Evolutionary conservation across 805 yeast genomes (phyloP).

Genomic region (Isabelozyma rhagii): DNA sequence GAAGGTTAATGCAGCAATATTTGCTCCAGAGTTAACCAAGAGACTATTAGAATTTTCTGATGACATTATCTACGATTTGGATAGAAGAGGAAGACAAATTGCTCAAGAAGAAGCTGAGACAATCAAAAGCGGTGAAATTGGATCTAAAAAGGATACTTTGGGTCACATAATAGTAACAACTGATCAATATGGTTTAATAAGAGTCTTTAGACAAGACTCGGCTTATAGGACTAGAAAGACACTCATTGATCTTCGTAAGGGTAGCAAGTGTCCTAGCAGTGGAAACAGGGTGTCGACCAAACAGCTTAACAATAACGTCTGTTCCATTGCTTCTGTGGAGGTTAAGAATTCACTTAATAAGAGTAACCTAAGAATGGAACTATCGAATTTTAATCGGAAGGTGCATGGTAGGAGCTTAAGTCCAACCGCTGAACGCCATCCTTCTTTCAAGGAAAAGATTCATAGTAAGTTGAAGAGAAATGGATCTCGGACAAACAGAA

Average conservation of each 20-base stretch:
- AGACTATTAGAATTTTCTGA: conserved; percentile 67
- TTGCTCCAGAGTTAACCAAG: conserved; percentile 72
- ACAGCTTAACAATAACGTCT: background rate
- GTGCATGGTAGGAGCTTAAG: conserved; percentile 4
- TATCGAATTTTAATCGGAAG: conserved; percentile 1
- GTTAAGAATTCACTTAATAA: background rate
- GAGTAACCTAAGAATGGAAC: conserved; percentile 1
- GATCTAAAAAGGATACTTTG: conserved; percentile 2
- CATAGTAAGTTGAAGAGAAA: conserved; percentile 2
- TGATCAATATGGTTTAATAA: conserved; percentile 67
- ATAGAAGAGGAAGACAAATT: conserved; percentile 17
- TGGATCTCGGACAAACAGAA: background rate
- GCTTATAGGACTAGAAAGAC: conserved; percentile 42
- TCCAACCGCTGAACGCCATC: conserved; percentile 1
- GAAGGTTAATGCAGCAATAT: conserved; percentile 68
- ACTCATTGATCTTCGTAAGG: conserved; percentile 6
- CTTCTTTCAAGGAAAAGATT: conserved; percentile 2
- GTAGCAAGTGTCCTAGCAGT: background rate
- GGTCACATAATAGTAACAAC: conserved; percentile 69
- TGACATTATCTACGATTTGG: conserved; percentile 73
- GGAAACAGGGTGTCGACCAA: background rate
- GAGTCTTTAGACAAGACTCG: conserved; percentile 79
- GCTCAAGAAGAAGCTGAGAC: conserved; percentile 5
- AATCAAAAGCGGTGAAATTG: background rate
- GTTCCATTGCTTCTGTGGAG: background rate